These are phyloP conservation scores for Clarireedia monteithiana DNA, from an alignment of 2,329 filamentous ascomycete genomes.

Conservation along the genomic window DNA sequence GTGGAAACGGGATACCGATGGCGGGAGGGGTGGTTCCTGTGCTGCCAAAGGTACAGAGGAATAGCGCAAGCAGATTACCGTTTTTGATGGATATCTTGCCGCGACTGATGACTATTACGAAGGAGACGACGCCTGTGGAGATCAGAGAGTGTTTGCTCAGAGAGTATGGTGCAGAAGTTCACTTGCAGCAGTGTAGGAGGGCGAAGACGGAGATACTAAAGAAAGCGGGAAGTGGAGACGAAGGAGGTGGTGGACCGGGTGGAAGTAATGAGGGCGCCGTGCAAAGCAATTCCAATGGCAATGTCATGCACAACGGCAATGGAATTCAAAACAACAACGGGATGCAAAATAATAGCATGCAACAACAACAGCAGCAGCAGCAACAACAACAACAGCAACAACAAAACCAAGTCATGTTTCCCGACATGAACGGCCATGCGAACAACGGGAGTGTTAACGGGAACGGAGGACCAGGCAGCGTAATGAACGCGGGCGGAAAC, in stretches of 20 bases:
- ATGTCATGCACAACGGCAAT: background rate
- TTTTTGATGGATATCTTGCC: constrained; percentile 55
- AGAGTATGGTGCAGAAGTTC: constrained; percentile 28
- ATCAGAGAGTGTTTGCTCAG: constrained; percentile 48
- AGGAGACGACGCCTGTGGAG: constrained; percentile 51
- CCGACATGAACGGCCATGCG: constrained; percentile 10
- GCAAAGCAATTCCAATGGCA: background rate
- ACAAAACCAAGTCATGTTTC: constrained; percentile 3
- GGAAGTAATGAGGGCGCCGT: constrained; percentile 15
- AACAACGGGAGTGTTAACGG: background rate
- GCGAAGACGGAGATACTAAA: constrained; percentile 30
- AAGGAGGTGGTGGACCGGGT: background rate
- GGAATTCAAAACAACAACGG: background rate
- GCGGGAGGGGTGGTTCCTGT: constrained; percentile 17
- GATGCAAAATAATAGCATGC: background rate
- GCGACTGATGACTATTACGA: constrained; percentile 48
- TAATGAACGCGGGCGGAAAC: background rate
- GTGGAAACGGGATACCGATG: constrained; percentile 21
- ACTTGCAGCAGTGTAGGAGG: constrained; percentile 28
- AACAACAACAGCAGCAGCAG: background rate
- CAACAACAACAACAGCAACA: background rate
- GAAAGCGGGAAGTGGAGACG: constrained; percentile 13
- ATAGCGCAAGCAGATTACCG: constrained; percentile 32
- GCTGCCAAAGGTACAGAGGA: constrained; percentile 28
- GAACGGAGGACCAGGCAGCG: background rate